Conservation (phyloP, 2,329 filamentous ascomycete genomes). For the Periconia macrospinosa region DNA sequence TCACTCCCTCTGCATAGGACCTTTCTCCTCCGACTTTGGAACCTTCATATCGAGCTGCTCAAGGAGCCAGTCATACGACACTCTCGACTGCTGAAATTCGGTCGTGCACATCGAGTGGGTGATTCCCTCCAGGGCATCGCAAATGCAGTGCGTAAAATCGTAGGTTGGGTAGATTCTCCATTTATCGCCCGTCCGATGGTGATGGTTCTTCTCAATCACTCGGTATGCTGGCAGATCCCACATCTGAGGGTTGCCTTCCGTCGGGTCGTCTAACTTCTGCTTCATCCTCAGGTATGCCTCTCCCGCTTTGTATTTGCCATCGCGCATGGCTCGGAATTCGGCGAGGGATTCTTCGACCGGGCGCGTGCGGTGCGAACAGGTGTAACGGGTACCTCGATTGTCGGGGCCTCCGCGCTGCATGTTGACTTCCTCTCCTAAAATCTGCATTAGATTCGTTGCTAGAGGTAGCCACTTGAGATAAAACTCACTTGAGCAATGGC, state of each 20-base stretch:
- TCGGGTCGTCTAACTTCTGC: constrained; percentile 66
- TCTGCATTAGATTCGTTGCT: constrained; percentile 22
- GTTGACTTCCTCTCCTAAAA: constrained; percentile 74
- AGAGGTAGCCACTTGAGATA: neutral
- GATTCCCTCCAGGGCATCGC: constrained; percentile 89
- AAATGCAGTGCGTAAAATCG: constrained; percentile 87
- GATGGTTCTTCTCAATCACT: constrained; percentile 71
- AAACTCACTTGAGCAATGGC: constrained; percentile 69
- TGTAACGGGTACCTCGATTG: constrained; percentile 68
- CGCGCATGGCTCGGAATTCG: constrained; percentile 87
- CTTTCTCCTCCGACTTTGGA: constrained; percentile 56
- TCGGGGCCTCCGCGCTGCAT: constrained; percentile 80
- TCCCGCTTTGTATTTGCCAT: constrained; percentile 84
- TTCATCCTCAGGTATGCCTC: constrained; percentile 92
- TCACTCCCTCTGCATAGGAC: constrained; percentile 85
- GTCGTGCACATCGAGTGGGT: constrained; percentile 92
- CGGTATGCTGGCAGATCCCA: constrained; percentile 95
- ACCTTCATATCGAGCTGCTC: constrained; percentile 80
- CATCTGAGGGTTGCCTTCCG: constrained; percentile 87
- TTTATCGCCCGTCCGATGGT: constrained; percentile 76
- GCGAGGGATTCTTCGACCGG: constrained; percentile 73
- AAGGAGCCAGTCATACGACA: constrained; percentile 90
- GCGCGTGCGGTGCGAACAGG: constrained; percentile 78
- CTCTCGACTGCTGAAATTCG: constrained; percentile 82
- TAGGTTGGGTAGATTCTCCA: constrained; percentile 97